Evolutionary conservation across 2,329 filamentous ascomycete species (phyloP).

Genomic region (Calonectria honghensis): DNA sequence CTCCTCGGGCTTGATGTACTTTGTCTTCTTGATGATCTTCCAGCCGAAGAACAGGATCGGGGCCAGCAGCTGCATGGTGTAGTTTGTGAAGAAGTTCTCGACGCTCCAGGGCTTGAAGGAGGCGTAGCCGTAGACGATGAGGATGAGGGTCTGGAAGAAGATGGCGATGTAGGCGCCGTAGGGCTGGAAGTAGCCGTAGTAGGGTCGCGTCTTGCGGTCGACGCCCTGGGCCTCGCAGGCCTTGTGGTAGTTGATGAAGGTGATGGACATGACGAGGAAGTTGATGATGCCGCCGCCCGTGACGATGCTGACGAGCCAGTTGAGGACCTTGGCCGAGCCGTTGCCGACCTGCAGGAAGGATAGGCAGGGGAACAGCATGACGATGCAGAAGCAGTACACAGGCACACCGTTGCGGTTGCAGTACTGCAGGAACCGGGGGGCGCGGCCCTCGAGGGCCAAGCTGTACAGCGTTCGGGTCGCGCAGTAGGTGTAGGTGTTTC

Average conservation of each 20-base stretch:
- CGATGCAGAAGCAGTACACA: slow-evolving; percentile 73
- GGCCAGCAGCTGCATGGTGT: slow-evolving; percentile 74
- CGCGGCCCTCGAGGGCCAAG: slow-evolving; percentile 71
- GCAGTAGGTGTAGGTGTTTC: slow-evolving; percentile 72
- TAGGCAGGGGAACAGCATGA: slow-evolving; percentile 72
- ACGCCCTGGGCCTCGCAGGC: slow-evolving; percentile 72
- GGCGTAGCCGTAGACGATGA: slow-evolving; percentile 74
- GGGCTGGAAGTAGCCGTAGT: slow-evolving; percentile 75
- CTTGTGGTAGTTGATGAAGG: slow-evolving; percentile 69
- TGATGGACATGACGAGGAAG: slow-evolving; percentile 73
- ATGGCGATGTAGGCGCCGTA: slow-evolving; percentile 71
- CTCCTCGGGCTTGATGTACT: slow-evolving; percentile 71
- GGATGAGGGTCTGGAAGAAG: slow-evolving; percentile 64
- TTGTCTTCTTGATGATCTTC: slow-evolving; percentile 78
- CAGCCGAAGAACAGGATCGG: slow-evolving; percentile 74
- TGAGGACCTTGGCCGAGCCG: slow-evolving; percentile 69
- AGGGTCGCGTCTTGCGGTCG: slow-evolving; percentile 73
- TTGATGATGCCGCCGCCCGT: slow-evolving; percentile 77
- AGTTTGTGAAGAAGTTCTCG: slow-evolving; percentile 70
- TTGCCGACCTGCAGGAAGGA: slow-evolving; percentile 71
- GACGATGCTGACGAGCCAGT: slow-evolving; percentile 74
- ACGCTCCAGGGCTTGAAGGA: slow-evolving; percentile 71
- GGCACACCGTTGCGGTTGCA: slow-evolving; percentile 77
- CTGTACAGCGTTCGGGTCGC: slow-evolving; percentile 70
- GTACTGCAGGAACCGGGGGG: slow-evolving; percentile 72